Evolutionary conservation across 1,284 basidiomycete species (phyloP).

Genomic region (Trametes polyzona): DNA sequence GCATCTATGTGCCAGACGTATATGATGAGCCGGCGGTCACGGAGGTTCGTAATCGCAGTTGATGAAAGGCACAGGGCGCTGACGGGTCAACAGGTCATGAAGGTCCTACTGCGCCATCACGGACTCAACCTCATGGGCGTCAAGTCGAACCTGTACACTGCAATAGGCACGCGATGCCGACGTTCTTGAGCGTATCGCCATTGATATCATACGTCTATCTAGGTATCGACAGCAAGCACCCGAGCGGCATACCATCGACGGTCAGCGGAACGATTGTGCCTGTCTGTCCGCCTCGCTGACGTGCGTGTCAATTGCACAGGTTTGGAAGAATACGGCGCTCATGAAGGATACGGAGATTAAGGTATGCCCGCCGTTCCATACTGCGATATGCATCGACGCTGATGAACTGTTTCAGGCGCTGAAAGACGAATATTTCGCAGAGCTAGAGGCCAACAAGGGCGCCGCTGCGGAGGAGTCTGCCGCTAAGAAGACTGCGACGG

Average conservation of each 20-base stretch:
- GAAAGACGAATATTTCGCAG: slow-evolving; percentile 59
- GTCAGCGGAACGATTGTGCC: slow-evolving; percentile 39
- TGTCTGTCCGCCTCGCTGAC: slow-evolving; percentile 3
- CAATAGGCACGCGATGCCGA: slow-evolving; percentile 47
- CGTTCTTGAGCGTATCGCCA: neutral
- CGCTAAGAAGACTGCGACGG: slow-evolving; percentile 20
- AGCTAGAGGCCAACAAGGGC: slow-evolving; percentile 39
- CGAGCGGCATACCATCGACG: slow-evolving; percentile 71
- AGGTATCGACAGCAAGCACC: slow-evolving; percentile 77
- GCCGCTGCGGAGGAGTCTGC: slow-evolving; percentile 31
- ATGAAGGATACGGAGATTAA: slow-evolving; percentile 64
- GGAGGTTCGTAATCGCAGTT: slow-evolving; percentile 44
- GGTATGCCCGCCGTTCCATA: slow-evolving; percentile 37
- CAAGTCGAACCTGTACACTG: slow-evolving; percentile 70
- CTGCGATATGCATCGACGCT: neutral
- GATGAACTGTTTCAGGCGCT: slow-evolving; percentile 46
- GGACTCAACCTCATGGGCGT: slow-evolving; percentile 68
- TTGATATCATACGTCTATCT: slow-evolving; percentile 1
- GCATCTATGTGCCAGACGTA: slow-evolving; percentile 72
- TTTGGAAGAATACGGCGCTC: slow-evolving; percentile 67
- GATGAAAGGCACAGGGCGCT: neutral
- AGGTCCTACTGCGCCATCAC: slow-evolving; percentile 62
- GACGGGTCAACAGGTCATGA: slow-evolving; percentile 58
- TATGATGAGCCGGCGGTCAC: slow-evolving; percentile 63
- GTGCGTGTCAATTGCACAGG: slow-evolving; percentile 39